phyloP scores from a whole-genome alignment of 1,139 yeast genomes.

The Yamadazyma pseudoaaseri region DNA sequence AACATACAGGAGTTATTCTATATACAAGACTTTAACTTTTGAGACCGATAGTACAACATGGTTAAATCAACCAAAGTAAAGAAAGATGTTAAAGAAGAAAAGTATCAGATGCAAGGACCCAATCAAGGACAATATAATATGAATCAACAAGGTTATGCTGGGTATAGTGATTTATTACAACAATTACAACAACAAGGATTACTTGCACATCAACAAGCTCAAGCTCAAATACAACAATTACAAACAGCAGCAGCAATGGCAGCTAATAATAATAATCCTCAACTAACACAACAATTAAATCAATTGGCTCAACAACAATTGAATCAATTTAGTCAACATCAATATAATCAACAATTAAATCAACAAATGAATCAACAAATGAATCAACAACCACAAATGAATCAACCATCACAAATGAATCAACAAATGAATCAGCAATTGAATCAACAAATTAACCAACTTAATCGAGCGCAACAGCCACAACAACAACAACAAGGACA shows the following conservation, averaged over 20 bases:
- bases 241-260: slow-evolving; percentile 19
- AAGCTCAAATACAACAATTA: slow-evolving; percentile 21
- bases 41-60: slow-evolving; percentile 2
- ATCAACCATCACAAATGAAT: slow-evolving; percentile 13
- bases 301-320: slow-evolving; percentile 24
- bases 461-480: slow-evolving; percentile 8
- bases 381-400: slow-evolving; percentile 14
- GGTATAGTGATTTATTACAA: slow-evolving; percentile 10
- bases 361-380: slow-evolving; percentile 19
- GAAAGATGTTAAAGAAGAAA: slow-evolving; percentile 3
- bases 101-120: slow-evolving; percentile 4
- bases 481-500: slow-evolving; percentile 14
- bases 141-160: slow-evolving; percentile 6
- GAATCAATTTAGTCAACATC: slow-evolving; percentile 24
- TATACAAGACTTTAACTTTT: slow-evolving; percentile 5
- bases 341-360: slow-evolving; percentile 15
- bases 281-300: slow-evolving; percentile 26
- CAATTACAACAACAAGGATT: slow-evolving; percentile 23
- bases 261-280: slow-evolving; percentile 23
- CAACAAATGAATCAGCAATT: slow-evolving; percentile 7
- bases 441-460: slow-evolving; percentile 7
- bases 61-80: slow-evolving; percentile 2
- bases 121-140: slow-evolving; percentile 3
- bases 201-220: slow-evolving; percentile 12
- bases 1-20: slow-evolving; percentile 5